Conservation (phyloP, 2,329 filamentous ascomycete species). For the Pyrenochaeta sp. region DNA sequence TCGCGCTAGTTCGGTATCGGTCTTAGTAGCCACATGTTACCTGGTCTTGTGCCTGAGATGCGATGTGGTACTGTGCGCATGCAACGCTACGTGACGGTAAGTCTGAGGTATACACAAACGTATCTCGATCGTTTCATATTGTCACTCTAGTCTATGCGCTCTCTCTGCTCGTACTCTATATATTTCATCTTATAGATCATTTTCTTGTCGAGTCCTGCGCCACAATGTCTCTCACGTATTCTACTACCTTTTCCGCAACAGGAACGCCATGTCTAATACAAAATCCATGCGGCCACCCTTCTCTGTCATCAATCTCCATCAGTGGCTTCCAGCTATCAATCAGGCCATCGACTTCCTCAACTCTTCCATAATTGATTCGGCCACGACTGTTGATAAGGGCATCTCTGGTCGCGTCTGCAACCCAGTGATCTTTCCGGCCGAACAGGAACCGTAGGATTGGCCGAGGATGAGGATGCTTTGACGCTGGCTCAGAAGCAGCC, state of each 20-base stretch:
- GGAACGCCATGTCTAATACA: constrained; percentile 60
- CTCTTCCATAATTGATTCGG: constrained; percentile 16
- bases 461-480: constrained; percentile 41
- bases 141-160: no score
- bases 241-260: constrained; percentile 61
- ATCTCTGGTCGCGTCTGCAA: constrained; percentile 66
- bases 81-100: no score
- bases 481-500: constrained; percentile 28
- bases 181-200: not conserved
- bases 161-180: not conserved
- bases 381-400: constrained; percentile 55
- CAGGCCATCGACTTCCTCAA: constrained; percentile 31
- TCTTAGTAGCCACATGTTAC: no score
- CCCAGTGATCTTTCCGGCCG: constrained; percentile 68
- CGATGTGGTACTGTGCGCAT: no score
- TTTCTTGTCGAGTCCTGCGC: constrained; percentile 24
- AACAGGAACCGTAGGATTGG: constrained; percentile 66
- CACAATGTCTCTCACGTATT: constrained; percentile 58
- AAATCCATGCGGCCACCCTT: constrained; percentile 67
- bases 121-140: no score
- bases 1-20: no score
- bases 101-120: no score
- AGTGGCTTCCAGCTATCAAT: constrained; percentile 53
- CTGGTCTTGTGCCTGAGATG: no score
- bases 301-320: constrained; percentile 64